Percentiles rank a stretch among this genome's conserved stretches.
Conservation (phyloP, 2,329 filamentous ascomycete genomes). For the Chaetomiaceae sp. region DNA sequence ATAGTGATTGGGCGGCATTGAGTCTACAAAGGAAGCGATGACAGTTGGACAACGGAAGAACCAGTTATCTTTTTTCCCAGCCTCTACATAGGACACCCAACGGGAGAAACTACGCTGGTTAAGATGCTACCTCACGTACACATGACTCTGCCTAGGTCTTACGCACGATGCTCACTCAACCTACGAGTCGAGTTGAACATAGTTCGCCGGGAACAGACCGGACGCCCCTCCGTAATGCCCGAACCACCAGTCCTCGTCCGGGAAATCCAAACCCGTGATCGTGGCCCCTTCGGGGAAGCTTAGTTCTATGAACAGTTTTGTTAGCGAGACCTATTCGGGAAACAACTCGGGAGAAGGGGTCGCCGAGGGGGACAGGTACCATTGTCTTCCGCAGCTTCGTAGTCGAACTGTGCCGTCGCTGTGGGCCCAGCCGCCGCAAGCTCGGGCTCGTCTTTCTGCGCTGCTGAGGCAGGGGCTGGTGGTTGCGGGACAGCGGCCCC, state of each 20-base stretch:
- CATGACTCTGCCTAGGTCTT: neutral
- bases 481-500: conserved; percentile 22
- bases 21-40: too few species aligned
- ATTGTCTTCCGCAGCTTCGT: conserved; percentile 95
- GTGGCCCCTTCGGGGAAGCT: conserved; percentile 87
- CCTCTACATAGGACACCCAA: neutral
- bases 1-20: too few species aligned
- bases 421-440: conserved; percentile 52
- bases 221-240: conserved; percentile 74
- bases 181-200: conserved; percentile 53
- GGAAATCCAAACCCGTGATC: conserved; percentile 83
- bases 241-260: conserved; percentile 98
- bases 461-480: conserved; percentile 32
- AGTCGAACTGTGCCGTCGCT: conserved; percentile 87
- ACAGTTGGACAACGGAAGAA: too few species aligned
- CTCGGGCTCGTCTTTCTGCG: conserved; percentile 37
- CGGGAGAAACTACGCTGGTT: neutral
- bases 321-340: conserved; percentile 27
- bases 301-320: conserved; percentile 50
- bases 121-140: neutral
- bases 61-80: neutral
- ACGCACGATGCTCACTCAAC: neutral
- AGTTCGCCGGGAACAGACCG: conserved; percentile 79
- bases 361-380: conserved; percentile 42
- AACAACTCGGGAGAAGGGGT: too few species aligned